These are phyloP conservation scores for Colletotrichum sp. DNA, from an alignment of 2,329 filamentous ascomycete genomes.

Conservation along the genomic window DNA sequence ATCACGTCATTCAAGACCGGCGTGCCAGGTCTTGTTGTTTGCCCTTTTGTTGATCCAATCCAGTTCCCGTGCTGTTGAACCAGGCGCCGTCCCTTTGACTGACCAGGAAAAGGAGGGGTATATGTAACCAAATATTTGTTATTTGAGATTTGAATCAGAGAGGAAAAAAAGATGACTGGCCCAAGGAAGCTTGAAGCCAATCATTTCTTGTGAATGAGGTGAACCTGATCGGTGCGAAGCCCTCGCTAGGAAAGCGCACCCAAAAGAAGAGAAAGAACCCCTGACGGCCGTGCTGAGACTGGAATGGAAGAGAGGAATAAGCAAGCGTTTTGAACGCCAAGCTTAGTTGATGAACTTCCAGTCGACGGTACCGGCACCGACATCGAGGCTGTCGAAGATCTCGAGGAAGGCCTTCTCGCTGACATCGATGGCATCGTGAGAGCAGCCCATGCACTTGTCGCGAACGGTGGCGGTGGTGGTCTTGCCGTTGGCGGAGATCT, in stretches of 20 bases:
- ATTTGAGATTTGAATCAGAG: not conserved
- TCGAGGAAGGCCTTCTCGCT: conserved; percentile 60
- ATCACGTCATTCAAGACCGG: conserved; percentile 16
- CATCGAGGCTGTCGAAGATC: conserved; percentile 50
- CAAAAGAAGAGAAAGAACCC: not conserved
- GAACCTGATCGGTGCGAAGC: not conserved
- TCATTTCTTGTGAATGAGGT: not conserved
- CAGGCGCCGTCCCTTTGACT: conserved; percentile 2
- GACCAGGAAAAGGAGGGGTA: not conserved
- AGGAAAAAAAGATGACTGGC: not conserved
- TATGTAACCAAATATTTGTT: not conserved
- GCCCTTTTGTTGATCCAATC: conserved; percentile 10
- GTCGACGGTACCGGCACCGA: conserved; percentile 44
- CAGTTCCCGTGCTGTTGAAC: conserved; percentile 9
- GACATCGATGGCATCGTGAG: conserved; percentile 61
- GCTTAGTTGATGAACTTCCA: conserved; percentile 53
- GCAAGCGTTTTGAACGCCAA: not conserved
- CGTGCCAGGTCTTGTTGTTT: not conserved
- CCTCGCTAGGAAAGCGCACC: not conserved
- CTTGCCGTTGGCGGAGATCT: conserved; percentile 65
- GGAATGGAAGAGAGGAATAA: not conserved
- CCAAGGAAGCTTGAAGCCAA: not conserved
- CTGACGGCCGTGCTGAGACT: not conserved
- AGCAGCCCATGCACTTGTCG: conserved; percentile 80
- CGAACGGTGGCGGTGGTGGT: conserved; percentile 62